phyloP scores from a whole-genome alignment of 495 filamentous ascomycete genomes.

The Monascus purpureus region DNA sequence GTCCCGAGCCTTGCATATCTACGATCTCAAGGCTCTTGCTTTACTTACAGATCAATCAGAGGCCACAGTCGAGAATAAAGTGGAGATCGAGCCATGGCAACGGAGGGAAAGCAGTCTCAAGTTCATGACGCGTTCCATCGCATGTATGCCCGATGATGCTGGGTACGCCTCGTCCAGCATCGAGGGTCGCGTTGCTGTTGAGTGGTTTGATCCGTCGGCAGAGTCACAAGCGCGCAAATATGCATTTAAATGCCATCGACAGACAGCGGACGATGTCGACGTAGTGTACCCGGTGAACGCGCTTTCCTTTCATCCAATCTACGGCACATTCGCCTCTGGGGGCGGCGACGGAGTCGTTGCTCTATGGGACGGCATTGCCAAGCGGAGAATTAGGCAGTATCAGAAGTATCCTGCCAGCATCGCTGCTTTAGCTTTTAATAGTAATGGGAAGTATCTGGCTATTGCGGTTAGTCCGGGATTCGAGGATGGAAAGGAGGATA shows the following conservation, averaged over 20 bases:
- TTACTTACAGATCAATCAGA: conserved; percentile 36
- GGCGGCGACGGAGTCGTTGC: conserved; percentile 92
- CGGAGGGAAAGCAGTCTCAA: conserved; percentile 82
- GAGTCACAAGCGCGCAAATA: conserved; percentile 85
- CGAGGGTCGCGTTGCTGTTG: conserved; percentile 87
- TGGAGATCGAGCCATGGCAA: conserved; percentile 70
- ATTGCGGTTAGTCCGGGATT: conserved; percentile 81
- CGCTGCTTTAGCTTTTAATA: conserved; percentile 59
- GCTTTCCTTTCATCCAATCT: conserved; percentile 77
- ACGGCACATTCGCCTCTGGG: conserved; percentile 85
- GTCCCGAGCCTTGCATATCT: conserved; percentile 80
- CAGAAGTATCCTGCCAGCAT: conserved; percentile 70
- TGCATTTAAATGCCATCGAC: conserved; percentile 96
- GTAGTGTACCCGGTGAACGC: conserved; percentile 93
- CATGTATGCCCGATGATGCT: conserved; percentile 92
- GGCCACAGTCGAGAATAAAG: conserved; percentile 20
- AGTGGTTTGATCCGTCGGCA: conserved; percentile 85
- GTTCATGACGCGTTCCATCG: conserved; percentile 84
- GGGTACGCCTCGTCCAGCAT: conserved; percentile 83
- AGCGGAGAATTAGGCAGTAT: conserved; percentile 82
- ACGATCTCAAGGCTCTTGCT: conserved; percentile 62
- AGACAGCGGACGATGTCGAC: conserved; percentile 56
- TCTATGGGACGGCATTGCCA: conserved; percentile 86
- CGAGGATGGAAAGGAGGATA: conserved; percentile 76
- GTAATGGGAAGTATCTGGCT: conserved; percentile 70